Evolutionary conservation across 177 flowering plant genomes (phyloP), one percentile per base, ranked within the genome.

Genomic region (Vitis hybrid): DNA sequence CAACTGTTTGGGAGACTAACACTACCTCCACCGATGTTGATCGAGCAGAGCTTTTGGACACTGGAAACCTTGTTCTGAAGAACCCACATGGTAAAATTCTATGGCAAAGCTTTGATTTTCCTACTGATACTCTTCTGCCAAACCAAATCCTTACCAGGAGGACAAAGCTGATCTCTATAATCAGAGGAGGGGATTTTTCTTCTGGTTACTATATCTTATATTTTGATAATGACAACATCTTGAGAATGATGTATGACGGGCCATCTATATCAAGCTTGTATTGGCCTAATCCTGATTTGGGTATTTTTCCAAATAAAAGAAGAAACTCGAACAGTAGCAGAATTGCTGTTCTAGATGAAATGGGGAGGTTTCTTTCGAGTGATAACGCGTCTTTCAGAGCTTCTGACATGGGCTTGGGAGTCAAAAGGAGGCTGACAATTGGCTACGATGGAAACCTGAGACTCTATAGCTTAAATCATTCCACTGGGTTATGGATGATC

Each of bases 401-500:
- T 52, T 17, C 78, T 17, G 85, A 84, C 74, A 49, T 34, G 9
- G 87, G 85, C 1, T 1, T 52, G 3, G 78, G 82, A 23, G 54
- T 54, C 1, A 58, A 66, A 30, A 72, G 83, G 66, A 60, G 85
- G 55, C 55, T 84, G 17, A 82, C 81, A 1, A 26, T 84, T 30
- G 85, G 77, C 56, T 69, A 13, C 51, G 87, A 84, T 70, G 87
- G 87, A 15, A 74, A 73, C 52, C 63, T 78, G 18, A 66, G 82
- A 23, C 26, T 82, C 13, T 78, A 80, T 17, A 82, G 83, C 64
- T 34, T 76, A 6, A 50, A 76, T 23, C 68, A 64, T 60, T 19
- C 54, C 18, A 71, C 52, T 0, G 70, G 75, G 30, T 10, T 3
- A 1, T 82, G 83, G 83, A 49, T 5, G 0, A 23, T 82, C 19